A percentile compares a stretch with the other conserved stretches of the same genome.
Evolutionary conservation across 2,329 filamentous ascomycete genomes (phyloP).

Genomic region (Sporothrix phasma): DNA sequence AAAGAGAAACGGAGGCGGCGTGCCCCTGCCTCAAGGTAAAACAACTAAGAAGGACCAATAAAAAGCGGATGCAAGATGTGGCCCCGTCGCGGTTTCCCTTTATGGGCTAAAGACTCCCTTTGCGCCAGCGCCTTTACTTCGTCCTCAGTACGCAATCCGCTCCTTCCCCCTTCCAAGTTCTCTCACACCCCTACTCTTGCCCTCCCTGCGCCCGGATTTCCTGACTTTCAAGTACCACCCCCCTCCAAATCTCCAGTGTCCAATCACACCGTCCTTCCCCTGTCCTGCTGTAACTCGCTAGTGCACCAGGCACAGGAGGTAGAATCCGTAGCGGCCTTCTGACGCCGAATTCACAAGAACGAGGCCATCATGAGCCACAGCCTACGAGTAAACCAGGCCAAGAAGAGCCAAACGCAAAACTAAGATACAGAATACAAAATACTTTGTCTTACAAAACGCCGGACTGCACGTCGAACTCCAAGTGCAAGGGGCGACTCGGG

Average conservation of each 20-base stretch:
- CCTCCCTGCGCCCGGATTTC: slow-evolving; percentile 8
- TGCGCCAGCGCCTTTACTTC: not conserved
- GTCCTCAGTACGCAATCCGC: not conserved
- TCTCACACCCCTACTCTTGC: not conserved
- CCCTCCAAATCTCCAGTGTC: slow-evolving; percentile 7
- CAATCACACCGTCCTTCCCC: slow-evolving; percentile 8
- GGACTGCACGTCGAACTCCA: not conserved
- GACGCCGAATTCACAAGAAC: slow-evolving; percentile 6
- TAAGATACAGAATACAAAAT: too few species aligned
- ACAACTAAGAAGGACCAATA: slow-evolving; percentile 14
- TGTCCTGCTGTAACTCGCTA: slow-evolving; percentile 14
- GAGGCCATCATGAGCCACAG: not conserved
- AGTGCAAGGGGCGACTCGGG: too few species aligned
- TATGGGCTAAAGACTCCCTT: slow-evolving; percentile 6
- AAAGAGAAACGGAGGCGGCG: not conserved
- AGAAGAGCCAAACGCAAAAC: not conserved
- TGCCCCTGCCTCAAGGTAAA: slow-evolving; percentile 17
- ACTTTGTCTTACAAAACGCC: not conserved
- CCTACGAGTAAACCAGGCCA: not conserved
- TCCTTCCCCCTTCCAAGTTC: not conserved
- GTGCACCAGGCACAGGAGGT: slow-evolving; percentile 10
- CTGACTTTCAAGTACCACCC: not conserved
- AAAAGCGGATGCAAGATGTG: slow-evolving; percentile 1
- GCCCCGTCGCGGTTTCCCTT: slow-evolving; percentile 1
- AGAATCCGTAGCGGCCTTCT: slow-evolving; percentile 7